phyloP scores from a whole-genome alignment of 1,284 basidiomycete species.

The Rhodotorula sp. region DNA sequence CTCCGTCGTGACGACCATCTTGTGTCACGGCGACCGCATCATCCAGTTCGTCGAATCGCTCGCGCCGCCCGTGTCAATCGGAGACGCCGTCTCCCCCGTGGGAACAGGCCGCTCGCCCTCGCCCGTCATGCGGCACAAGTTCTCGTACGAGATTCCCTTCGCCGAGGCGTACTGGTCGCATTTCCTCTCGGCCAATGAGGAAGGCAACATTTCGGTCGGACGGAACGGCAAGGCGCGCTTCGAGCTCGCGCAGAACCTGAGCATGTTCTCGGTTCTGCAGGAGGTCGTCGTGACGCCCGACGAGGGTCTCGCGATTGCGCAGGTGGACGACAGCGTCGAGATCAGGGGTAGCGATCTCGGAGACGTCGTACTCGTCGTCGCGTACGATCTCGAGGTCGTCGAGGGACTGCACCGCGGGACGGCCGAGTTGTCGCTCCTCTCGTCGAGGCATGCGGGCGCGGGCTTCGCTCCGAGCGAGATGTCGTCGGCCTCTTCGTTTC shows the following conservation, averaged over 20 bases:
- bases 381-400: conserved; percentile 48
- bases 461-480: not conserved
- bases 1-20: conserved; percentile 47
- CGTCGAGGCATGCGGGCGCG: not conserved
- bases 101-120: not conserved
- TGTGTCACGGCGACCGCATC: conserved; percentile 41
- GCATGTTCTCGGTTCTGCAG: conserved; percentile 49
- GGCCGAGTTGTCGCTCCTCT: conserved; percentile 27
- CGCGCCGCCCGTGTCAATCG: not conserved
- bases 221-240: conserved; percentile 43
- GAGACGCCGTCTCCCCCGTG: not conserved
- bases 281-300: conserved; percentile 49
- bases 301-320: not conserved
- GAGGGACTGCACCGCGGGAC: conserved; percentile 9
- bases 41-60: conserved; percentile 31
- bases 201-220: conserved; percentile 32
- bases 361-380: conserved; percentile 50
- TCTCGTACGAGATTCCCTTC: conserved; percentile 44
- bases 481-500: too few relatives aligned
- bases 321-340: not conserved
- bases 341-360: conserved; percentile 48
- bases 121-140: conserved; percentile 8
- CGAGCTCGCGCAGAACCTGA: conserved; percentile 47
- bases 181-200: conserved; percentile 36
- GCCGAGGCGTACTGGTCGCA: conserved; percentile 49